Conservation (phyloP, 495 filamentous ascomycete genomes). For the Aspergillus sparsus region DNA sequence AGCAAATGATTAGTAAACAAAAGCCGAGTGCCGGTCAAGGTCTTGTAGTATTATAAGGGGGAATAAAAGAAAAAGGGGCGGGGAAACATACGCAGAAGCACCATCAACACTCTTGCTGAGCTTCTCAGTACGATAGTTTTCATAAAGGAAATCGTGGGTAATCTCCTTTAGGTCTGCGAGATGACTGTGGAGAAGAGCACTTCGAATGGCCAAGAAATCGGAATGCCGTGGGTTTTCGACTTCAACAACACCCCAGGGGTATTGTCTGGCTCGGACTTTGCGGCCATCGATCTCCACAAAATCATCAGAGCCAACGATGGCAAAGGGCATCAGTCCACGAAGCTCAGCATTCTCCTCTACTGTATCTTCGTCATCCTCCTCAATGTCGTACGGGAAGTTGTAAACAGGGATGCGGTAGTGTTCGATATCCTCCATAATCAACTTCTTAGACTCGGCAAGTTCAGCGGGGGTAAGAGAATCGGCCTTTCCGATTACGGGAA, state of each 20-base stretch:
- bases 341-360: slow-evolving; percentile 99
- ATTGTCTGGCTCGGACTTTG: slow-evolving; percentile 90
- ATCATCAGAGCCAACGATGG: slow-evolving; percentile 96
- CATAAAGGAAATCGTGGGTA: slow-evolving; percentile 98
- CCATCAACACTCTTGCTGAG: slow-evolving; percentile 98
- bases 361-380: slow-evolving; percentile 99
- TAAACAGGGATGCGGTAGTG: slow-evolving; percentile 99
- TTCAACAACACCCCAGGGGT: slow-evolving; percentile 98
- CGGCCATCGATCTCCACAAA: slow-evolving; percentile 89
- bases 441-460: slow-evolving; percentile 97
- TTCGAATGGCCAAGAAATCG: slow-evolving; percentile 96
- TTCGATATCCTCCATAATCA: slow-evolving; percentile 99
- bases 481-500: slow-evolving; percentile 97
- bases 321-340: slow-evolving; percentile 95
- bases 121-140: slow-evolving; percentile 99
- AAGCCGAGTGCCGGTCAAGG: too few species aligned
- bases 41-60: background rate
- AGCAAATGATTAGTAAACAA: background rate
- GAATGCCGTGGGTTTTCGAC: slow-evolving; percentile 99
- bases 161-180: slow-evolving; percentile 98
- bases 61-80: background rate
- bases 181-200: slow-evolving; percentile 94
- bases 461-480: slow-evolving; percentile 96
- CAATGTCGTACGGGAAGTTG: slow-evolving; percentile 99
- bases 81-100: slow-evolving; percentile 71